phyloP scores from a whole-genome alignment of 805 yeast genomes.

The Suhomyces sp. region DNA sequence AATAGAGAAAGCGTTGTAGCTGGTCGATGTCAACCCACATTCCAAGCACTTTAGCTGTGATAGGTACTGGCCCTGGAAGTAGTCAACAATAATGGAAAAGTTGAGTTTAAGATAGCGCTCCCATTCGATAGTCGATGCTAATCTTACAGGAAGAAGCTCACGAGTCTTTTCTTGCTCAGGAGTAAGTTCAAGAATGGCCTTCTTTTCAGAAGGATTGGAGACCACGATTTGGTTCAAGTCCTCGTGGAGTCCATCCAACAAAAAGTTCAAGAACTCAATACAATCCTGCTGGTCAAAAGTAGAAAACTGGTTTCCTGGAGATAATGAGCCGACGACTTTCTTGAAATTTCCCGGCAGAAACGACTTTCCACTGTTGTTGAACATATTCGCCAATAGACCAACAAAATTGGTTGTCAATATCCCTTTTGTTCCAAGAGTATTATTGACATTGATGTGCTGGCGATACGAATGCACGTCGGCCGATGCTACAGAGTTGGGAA shows the following conservation, averaged over 20 bases:
- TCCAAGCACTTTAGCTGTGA: slow-evolving; percentile 72
- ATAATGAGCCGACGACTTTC: slow-evolving; percentile 61
- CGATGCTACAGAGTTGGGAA: slow-evolving; percentile 23
- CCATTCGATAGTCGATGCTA: slow-evolving; percentile 91
- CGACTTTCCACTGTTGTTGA: slow-evolving; percentile 42
- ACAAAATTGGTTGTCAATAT: slow-evolving; percentile 68
- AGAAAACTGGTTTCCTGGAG: slow-evolving; percentile 55
- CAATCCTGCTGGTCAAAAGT: slow-evolving; percentile 81
- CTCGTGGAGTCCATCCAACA: slow-evolving; percentile 77
- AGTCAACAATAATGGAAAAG: slow-evolving; percentile 74
- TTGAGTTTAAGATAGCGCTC: slow-evolving; percentile 78
- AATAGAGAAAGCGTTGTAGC: slow-evolving; percentile 79
- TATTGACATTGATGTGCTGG: slow-evolving; percentile 66
- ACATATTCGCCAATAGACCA: slow-evolving; percentile 53
- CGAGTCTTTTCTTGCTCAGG: slow-evolving; percentile 67
- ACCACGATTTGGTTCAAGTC: slow-evolving; percentile 67
- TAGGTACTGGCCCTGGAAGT: slow-evolving; percentile 85
- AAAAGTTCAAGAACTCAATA: slow-evolving; percentile 72
- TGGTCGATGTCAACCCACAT: slow-evolving; percentile 77
- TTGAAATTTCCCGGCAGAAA: slow-evolving; percentile 66
- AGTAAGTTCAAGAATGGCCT: slow-evolving; percentile 44
- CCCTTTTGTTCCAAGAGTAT: slow-evolving; percentile 79
- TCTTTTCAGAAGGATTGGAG: slow-evolving; percentile 28
- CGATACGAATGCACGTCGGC: slow-evolving; percentile 47
- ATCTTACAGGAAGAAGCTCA: slow-evolving; percentile 68